These are phyloP conservation scores for Erodium texanum DNA, from an alignment of 441 rosid genomes.

Conservation along the genomic window DNA sequence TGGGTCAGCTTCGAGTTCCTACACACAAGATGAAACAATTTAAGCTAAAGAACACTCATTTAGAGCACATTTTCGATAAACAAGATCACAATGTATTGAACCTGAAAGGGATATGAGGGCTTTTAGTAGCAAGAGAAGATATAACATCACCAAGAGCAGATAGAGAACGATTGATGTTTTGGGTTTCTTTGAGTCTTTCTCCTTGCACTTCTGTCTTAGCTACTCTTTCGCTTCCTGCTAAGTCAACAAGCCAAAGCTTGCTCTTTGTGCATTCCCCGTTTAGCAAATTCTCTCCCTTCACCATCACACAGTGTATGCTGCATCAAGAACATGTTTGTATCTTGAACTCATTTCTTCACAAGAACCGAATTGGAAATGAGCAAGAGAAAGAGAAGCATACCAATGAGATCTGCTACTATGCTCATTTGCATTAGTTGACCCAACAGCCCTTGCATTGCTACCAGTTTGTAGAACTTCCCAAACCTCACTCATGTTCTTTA, in stretches of 20 bases:
- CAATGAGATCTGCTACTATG: conserved; percentile 97
- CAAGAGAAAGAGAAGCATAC: conserved; percentile 24
- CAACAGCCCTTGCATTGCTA: conserved; percentile 77
- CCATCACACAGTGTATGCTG: conserved; percentile 90
- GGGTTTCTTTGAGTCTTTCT: conserved; percentile 88
- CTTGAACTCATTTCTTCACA: neutral
- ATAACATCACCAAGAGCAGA: conserved; percentile 98
- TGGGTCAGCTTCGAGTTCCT: conserved; percentile 98
- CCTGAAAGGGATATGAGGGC: conserved; percentile 86
- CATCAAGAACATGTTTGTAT: conserved; percentile 7
- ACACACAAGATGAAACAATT: conserved; percentile 19
- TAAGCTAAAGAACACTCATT: conserved; percentile 1
- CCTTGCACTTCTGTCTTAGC: conserved; percentile 91
- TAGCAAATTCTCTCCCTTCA: conserved; percentile 72
- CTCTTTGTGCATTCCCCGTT: conserved; percentile 81
- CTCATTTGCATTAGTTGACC: conserved; percentile 82
- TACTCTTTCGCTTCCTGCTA: conserved; percentile 95
- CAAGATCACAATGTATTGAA: conserved; percentile 4
- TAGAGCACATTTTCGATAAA: neutral
- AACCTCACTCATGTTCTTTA: conserved; percentile 61
- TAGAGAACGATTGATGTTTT: conserved; percentile 83
- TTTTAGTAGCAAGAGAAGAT: conserved; percentile 83
- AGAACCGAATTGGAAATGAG: neutral
- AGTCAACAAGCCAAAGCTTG: conserved; percentile 89
- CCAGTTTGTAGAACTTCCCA: conserved; percentile 91